Evolutionary conservation across 306 rosid genomes (phyloP), one percentile per base, ranked within the genome.

Genomic region (Gastrolobium bilobum): DNA sequence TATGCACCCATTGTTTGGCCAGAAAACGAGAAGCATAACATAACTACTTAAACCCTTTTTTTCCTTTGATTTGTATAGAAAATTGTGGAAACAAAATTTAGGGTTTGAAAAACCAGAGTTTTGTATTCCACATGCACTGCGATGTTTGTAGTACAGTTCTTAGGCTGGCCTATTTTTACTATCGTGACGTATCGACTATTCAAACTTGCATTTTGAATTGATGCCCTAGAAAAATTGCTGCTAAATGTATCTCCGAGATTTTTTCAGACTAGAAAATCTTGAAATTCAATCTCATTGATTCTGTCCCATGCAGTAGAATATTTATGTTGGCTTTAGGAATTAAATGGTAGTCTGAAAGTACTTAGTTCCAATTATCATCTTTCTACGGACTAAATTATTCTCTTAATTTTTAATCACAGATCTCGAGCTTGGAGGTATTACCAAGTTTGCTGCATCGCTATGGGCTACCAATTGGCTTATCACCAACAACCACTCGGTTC

Each of bases 351-450:
- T 64, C 8, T 68, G 13, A 38, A 14, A 13, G 53, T 71, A 20
- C 46, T 68, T 46, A 51, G 37, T 67, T 67, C n/a, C 48, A 35
- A 20, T 35, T 50, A 14, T 37, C 29, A 20, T 52, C 67, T 63
- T 47, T 65, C 61, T 51, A 38, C 13, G 47, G 30, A 61, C 78
- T 80, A 52, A 73, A 63, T 51, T 43, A 42, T 42, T 8, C 39
- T 50, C 33, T 35, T 31, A 6, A 20, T 10, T 73, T 75, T 34
- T 58, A 42, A 52, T 81, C 29, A 13, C 82, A 67, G 88, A 81
- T 78, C 85, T 82, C 70, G 74, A 52, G 72, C 61, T 82, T 81
- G 83, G 54, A 60, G 87, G 79, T 62, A 56, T 77, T 61, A 48
- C 73, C 58, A 50, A 87, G 76, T 39, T 80, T 68, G 29, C 77